Percentiles rank a stretch among this genome's conserved stretches.
Conservation (phyloP, 169 alveolate species). For the Theileria equi region DNA sequence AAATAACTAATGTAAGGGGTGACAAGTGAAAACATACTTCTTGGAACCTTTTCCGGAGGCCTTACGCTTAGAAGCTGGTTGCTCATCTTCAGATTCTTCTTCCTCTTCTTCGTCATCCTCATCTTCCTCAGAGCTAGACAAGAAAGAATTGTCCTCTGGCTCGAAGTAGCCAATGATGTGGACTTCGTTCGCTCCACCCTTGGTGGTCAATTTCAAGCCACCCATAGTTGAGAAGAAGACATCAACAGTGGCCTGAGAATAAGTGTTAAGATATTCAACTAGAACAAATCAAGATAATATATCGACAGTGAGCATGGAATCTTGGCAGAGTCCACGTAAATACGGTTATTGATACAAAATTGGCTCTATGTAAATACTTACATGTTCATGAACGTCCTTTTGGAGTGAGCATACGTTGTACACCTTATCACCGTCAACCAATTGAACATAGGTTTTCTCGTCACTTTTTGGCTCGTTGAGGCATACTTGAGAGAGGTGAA, state of each 20-base stretch:
- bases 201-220: constrained; percentile 75
- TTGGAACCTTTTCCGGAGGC: constrained; percentile 26
- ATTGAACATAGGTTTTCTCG: constrained; percentile 82
- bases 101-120: constrained; percentile 76
- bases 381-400: constrained; percentile 82
- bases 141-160: constrained; percentile 72
- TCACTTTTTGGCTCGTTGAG: constrained; percentile 81
- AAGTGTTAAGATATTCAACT: neutral
- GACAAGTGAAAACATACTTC: too few relatives aligned
- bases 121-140: constrained; percentile 80
- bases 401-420: constrained; percentile 81
- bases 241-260: constrained; percentile 73
- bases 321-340: too few relatives aligned
- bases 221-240: constrained; percentile 80
- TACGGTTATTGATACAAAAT: too few relatives aligned
- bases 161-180: constrained; percentile 87
- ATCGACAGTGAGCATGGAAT: too few relatives aligned
- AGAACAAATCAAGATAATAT: too few relatives aligned
- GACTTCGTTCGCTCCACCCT: constrained; percentile 86
- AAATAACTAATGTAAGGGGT: too few relatives aligned
- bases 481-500: constrained; percentile 85
- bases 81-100: constrained; percentile 74
- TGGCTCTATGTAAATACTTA: constrained; percentile 18
- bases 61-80: constrained; percentile 65
- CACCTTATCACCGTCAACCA: constrained; percentile 78